These are phyloP conservation scores for Rhodomyrtus psidioides DNA, from an alignment of 441 rosid species.

Conservation along the genomic window DNA sequence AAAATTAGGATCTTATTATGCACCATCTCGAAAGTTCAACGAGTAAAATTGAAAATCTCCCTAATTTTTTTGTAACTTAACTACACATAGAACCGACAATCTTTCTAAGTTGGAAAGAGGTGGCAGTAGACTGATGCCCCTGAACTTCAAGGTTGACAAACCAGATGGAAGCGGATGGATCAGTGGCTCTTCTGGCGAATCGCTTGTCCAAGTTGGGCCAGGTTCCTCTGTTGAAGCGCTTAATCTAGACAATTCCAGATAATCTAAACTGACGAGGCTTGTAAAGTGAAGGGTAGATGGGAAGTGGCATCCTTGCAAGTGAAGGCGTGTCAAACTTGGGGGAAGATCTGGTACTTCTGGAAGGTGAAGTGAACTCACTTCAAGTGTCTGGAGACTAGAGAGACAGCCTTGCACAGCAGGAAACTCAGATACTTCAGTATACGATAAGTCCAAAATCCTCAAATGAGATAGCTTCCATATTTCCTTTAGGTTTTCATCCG, in stretches of 20 bases:
- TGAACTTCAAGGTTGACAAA: neutral
- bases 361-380: neutral
- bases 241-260: neutral
- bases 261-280: neutral
- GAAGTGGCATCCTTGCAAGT: neutral
- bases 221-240: neutral
- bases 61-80: too few species aligned
- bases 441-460: too few species aligned
- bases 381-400: neutral
- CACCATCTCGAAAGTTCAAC: too few species aligned
- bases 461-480: neutral
- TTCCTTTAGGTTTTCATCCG: neutral
- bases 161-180: fast-evolving
- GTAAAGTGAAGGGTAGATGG: fast-evolving
- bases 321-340: neutral
- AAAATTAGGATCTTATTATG: too few species aligned
- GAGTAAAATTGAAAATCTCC: too few species aligned
- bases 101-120: neutral
- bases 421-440: neutral
- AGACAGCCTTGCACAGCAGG: too few species aligned
- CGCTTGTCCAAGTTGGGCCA: neutral
- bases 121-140: neutral
- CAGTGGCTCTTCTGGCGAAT: fast-evolving
- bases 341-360: neutral
- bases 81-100: too few species aligned